These are phyloP conservation scores for Entomortierella parvispora DNA, from an alignment of 192 early-diverging fungal genomes.

Conservation along the genomic window DNA sequence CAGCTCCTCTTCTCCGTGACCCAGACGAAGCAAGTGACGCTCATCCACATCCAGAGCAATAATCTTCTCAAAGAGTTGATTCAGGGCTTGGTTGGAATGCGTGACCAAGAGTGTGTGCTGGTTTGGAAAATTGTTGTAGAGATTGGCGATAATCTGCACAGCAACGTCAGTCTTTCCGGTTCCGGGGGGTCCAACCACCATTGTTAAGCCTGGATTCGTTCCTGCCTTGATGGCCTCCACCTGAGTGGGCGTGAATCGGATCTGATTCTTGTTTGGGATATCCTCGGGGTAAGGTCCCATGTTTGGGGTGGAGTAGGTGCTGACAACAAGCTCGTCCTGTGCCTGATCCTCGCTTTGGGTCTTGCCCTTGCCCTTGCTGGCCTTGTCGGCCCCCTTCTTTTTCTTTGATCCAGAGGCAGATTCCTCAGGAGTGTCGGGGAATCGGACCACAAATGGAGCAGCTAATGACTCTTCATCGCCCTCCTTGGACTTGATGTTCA, in stretches of 20 bases:
- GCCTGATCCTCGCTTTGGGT: conserved; percentile 13
- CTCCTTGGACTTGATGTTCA: conserved; percentile 51
- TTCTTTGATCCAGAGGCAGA: conserved; percentile 23
- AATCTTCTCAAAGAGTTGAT: conserved; percentile 98
- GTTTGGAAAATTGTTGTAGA: conserved; percentile 92
- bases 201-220: conserved; percentile 84
- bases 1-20: conserved; percentile 93
- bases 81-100: conserved; percentile 98
- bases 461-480: conserved; percentile 37
- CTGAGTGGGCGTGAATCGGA: conserved; percentile 91
- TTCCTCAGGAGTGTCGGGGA: conserved; percentile 59
- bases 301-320: conserved; percentile 69
- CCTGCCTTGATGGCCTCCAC: conserved; percentile 90
- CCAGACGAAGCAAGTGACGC: conserved; percentile 92
- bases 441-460: conserved; percentile 84
- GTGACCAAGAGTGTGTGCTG: conserved; percentile 95
- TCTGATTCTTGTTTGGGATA: conserved; percentile 71
- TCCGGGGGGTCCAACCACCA: conserved; percentile 98
- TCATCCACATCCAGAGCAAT: conserved; percentile 90
- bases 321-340: conserved; percentile 66
- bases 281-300: conserved; percentile 83
- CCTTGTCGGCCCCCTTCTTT: conserved; percentile 53
- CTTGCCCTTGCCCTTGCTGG: conserved; percentile 46
- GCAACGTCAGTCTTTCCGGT: conserved; percentile 99
- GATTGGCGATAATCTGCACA: conserved; percentile 94